Percentiles rank a stretch among this genome's conserved stretches.
Conservation (phyloP, 1,139 yeast species). For the Suhomyces anneliseae region DNA sequence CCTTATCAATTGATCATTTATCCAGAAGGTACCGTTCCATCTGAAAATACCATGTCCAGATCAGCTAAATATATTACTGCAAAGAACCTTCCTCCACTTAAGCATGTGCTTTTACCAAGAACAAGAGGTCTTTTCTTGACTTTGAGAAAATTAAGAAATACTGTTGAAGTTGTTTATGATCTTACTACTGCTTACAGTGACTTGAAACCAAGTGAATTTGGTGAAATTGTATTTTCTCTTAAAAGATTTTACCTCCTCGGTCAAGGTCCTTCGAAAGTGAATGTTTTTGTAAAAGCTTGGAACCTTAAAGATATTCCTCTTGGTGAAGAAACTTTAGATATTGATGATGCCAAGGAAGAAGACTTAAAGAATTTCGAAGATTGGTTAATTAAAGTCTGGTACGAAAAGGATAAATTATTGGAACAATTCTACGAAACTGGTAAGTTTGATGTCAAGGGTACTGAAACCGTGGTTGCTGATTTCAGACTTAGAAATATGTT, state of each 20-base stretch:
- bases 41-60: constrained; percentile 59
- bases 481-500: constrained; percentile 14
- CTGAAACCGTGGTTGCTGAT: constrained; percentile 12
- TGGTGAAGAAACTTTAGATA: constrained; percentile 48
- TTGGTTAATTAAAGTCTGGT: constrained; percentile 81
- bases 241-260: constrained; percentile 66
- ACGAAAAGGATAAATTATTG: constrained; percentile 71
- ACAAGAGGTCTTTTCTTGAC: constrained; percentile 74
- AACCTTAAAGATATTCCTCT: constrained; percentile 65
- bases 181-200: constrained; percentile 82
- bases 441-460: constrained; percentile 37
- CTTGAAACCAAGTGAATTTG: constrained; percentile 59
- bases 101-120: constrained; percentile 76
- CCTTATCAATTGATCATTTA: constrained; percentile 65
- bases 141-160: constrained; percentile 55
- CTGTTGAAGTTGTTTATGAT: constrained; percentile 75
- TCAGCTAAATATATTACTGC: constrained; percentile 59
- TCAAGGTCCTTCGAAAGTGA: constrained; percentile 64
- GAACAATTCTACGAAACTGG: constrained; percentile 60
- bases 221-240: constrained; percentile 75
- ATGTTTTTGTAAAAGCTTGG: constrained; percentile 62
- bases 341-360: constrained; percentile 46
- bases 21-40: constrained; percentile 94
- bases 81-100: constrained; percentile 44
- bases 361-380: constrained; percentile 54